Evolutionary conservation across 139 green algal genomes (phyloP), one percentile per base, ranked within the genome.

Genomic region (Tetraselmis striata): DNA sequence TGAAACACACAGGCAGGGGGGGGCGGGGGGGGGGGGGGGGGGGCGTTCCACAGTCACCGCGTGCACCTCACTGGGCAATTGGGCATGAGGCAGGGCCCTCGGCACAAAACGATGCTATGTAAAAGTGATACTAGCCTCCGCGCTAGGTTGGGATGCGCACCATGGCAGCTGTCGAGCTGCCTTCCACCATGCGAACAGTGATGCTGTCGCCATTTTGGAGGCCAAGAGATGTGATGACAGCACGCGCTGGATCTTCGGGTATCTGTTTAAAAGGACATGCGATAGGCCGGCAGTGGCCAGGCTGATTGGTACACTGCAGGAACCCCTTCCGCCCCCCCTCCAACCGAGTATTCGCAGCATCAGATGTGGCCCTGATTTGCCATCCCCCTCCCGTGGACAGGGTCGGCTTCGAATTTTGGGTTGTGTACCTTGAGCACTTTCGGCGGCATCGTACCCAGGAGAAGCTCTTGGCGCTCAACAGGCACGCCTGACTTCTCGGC

Each of bases 401-500:
- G 18, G 29, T 75, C 29, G 2, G 29, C 1, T 27, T 1, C 18
- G 26, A 28, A 11, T 29, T 75, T 31, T 27, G 28, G 31, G 1
- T 1, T n/a, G 29, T 59, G 27, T 75, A 88, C 88, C 83, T 84
- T 28, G 23, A 95, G 27, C 0, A 31, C 59, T 79, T 88, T 90
- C 0, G 90, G 92, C 1, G 92, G 92, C 32, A 95, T 95, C n/a
- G n/a, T n/a, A 23, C 92, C 92, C 0, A 79, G 59, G 0, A 94
- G 82, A 0, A 95, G 31, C 78, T 96, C 91, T 76, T 93, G 90
- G 2, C 26, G 31, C 0, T 31, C 77, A 0, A 80, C 27, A 1
- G 88, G 67, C 18, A 95, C 80, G 22, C 88, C 88, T 0, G 88
- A 84, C 29, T 86, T 83, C 2, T 90, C 77, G 2, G 32, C 79